Evolutionary conservation across 2,329 filamentous ascomycete genomes (phyloP).

Genomic region (Pseudocercospora eumusae): DNA sequence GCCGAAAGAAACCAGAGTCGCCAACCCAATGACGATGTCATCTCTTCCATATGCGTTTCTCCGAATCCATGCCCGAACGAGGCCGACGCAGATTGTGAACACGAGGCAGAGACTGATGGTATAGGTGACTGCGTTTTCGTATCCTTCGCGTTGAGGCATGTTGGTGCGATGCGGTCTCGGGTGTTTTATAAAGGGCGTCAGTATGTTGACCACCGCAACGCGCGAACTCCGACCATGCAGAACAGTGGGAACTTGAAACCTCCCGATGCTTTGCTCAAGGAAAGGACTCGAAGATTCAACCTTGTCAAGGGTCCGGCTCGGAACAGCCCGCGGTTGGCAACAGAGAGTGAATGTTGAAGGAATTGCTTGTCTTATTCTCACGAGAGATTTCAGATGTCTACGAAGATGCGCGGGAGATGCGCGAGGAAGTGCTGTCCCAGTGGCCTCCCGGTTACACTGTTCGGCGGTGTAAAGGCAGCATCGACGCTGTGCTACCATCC

Average conservation of each 20-base stretch:
- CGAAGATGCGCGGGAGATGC: constrained; percentile 1
- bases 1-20: constrained; percentile 35
- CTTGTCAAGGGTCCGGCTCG: constrained; percentile 8
- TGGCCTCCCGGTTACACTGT: constrained; percentile 8
- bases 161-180: constrained; percentile 6
- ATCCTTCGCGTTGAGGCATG: constrained; percentile 33
- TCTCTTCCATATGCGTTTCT: constrained; percentile 35
- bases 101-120: constrained; percentile 38
- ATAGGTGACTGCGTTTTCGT: constrained; percentile 34
- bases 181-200: neutral
- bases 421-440: constrained; percentile 6
- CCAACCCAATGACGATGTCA: constrained; percentile 35
- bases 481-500: constrained; percentile 11
- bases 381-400: constrained; percentile 4
- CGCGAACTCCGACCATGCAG: constrained; percentile 12
- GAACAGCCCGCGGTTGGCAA: constrained; percentile 2
- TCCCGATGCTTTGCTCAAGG: constrained; percentile 1
- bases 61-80: constrained; percentile 37
- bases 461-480: constrained; percentile 7
- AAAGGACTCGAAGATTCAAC: neutral
- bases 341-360: constrained; percentile 9
- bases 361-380: constrained; percentile 3
- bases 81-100: constrained; percentile 36
- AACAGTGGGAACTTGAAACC: constrained; percentile 7
- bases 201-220: neutral